Evolutionary conservation across 176 grass and related monocot genomes (phyloP).

Genomic region (Olyra latifolia): DNA sequence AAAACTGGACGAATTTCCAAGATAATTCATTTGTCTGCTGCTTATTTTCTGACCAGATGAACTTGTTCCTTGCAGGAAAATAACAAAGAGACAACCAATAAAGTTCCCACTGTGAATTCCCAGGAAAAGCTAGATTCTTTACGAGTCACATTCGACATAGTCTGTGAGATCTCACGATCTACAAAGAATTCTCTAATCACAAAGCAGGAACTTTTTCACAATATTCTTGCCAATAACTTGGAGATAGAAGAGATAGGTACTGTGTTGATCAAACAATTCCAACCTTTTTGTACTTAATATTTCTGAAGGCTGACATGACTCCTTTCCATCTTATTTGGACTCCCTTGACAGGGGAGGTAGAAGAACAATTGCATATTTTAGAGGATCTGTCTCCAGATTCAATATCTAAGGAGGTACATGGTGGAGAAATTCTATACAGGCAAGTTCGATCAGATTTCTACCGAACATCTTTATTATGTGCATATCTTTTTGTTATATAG

Average conservation of each 20-base stretch:
- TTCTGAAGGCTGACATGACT: not conserved
- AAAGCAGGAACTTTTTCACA: constrained; percentile 87
- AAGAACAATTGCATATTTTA: constrained; percentile 74
- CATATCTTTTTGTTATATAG: not conserved
- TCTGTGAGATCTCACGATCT: constrained; percentile 68
- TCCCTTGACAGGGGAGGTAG: constrained; percentile 67
- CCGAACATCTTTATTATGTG: not conserved
- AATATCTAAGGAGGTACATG: constrained; percentile 64
- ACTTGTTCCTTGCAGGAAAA: constrained; percentile 39
- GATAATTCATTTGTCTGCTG: not conserved
- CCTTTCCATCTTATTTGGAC: not conserved
- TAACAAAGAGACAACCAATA: constrained; percentile 22
- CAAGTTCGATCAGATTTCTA: constrained; percentile 30
- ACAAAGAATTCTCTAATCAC: constrained; percentile 69
- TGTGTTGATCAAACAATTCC: constrained; percentile 13
- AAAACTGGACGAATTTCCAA: not conserved
- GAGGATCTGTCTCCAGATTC: constrained; percentile 73
- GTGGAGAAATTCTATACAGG: constrained; percentile 83
- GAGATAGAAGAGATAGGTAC: constrained; percentile 88
- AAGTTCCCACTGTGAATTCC: not conserved
- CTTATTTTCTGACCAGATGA: constrained; percentile 22
- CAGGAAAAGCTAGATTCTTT: constrained; percentile 58
- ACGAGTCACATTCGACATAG: constrained; percentile 65
- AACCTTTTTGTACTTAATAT: constrained; percentile 23
- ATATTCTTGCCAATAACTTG: constrained; percentile 84